Conservation (phyloP, 805 yeast genomes). For the Candida ascalaphidarum region DNA sequence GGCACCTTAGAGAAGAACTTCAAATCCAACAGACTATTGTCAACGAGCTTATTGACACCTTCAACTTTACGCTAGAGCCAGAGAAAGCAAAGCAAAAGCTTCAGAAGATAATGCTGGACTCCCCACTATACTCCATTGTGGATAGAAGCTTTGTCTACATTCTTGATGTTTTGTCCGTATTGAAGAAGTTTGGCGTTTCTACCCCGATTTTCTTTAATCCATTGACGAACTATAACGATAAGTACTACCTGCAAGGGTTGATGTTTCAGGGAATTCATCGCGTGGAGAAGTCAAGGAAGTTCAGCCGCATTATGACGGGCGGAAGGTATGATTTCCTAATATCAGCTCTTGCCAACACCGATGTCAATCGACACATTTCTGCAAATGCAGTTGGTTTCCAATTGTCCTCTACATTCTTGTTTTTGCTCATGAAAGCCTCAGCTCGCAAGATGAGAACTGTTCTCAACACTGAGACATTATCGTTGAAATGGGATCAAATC, state of each 20-base stretch:
- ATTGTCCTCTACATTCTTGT: slow-evolving; percentile 44
- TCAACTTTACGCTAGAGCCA: slow-evolving; percentile 69
- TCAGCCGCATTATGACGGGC: slow-evolving; percentile 70
- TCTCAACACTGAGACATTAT: slow-evolving; percentile 1
- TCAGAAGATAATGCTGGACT: slow-evolving; percentile 64
- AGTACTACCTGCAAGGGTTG: slow-evolving; percentile 70
- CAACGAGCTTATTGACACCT: slow-evolving; percentile 65
- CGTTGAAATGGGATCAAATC: slow-evolving; percentile 26
- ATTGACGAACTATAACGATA: slow-evolving; percentile 71
- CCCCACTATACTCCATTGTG: slow-evolving; percentile 51
- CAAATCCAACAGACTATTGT: slow-evolving; percentile 74
- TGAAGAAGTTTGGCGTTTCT: slow-evolving; percentile 52
- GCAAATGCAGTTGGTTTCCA: slow-evolving; percentile 74
- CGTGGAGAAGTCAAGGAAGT: slow-evolving; percentile 39
- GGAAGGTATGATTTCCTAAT: slow-evolving; percentile 84
- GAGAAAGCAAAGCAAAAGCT: slow-evolving; percentile 56
- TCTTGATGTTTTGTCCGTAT: slow-evolving; percentile 44
- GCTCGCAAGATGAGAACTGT: not conserved
- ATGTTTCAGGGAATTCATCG: slow-evolving; percentile 85
- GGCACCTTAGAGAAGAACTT: slow-evolving; percentile 40
- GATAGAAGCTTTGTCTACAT: slow-evolving; percentile 59
- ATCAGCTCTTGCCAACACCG: slow-evolving; percentile 49
- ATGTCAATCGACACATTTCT: too few relatives aligned
- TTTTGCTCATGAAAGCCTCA: slow-evolving; percentile 25
- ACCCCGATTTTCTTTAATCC: slow-evolving; percentile 64